Evolutionary conservation across 2,329 filamentous ascomycete genomes (phyloP), one percentile per base, ranked within the genome.

Genomic region (Fusarium sacchari): DNA sequence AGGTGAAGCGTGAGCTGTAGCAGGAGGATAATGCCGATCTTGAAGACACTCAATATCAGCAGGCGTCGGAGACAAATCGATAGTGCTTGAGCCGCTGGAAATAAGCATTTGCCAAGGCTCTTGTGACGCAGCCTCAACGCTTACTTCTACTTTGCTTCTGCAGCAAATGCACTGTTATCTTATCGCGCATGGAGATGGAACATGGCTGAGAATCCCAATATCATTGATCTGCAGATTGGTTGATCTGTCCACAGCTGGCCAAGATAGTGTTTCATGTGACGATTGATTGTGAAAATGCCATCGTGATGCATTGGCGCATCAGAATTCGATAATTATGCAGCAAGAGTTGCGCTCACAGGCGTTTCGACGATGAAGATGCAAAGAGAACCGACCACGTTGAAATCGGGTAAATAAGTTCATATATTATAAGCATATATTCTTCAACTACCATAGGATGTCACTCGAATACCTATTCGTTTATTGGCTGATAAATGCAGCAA

Each of bases 51-150:
- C 9, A 49, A 18, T 32, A 40, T 40, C 34, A 40, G 5, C 15
- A 9, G 18, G 1, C 5, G 7, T 1, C 7, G 17, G 32, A 42
- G 22, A 32, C 2, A 28, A 24, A 22, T 18, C 15, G 7, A 32
- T 63, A n/a, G n/a, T 17, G 40, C 12, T 22, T 49, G 26, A 63
- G 53, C n/a, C 40, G 42, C 47, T 36, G 37, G 46, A 56, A 63
- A 32, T 30, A 68, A 68, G 64, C 65, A 15, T 69, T 47, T 49
- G 64, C 64, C 64, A 68, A 68, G 65, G 18, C 28, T 22, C 3
- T 26, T 40, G 5, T 68, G 64, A 68, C 42, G 47, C 37, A 47
- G 37, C 50, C 34, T 53, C 49, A 37, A 53, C 37, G 40, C 46
- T 49, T 53, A 52, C 62, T 42, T 14, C 43, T 53, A 52, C 62